Conservation (phyloP, 202 grass and related monocot species). For the Carex sylvatica region DNA sequence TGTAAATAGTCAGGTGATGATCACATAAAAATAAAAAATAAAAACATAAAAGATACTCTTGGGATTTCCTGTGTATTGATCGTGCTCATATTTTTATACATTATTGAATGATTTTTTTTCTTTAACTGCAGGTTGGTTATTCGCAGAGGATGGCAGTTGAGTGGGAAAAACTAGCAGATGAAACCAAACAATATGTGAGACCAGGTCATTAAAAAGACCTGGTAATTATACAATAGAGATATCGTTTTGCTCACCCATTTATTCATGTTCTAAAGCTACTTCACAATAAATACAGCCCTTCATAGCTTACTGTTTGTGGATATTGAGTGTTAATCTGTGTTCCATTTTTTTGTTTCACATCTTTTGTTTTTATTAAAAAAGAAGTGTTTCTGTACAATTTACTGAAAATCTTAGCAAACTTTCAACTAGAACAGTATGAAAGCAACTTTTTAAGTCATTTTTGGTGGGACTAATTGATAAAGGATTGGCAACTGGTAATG, state of each 20-base stretch:
- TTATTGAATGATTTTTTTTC: neutral
- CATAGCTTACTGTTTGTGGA: conserved; percentile 19
- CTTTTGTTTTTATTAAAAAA: neutral
- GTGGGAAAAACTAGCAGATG: conserved; percentile 80
- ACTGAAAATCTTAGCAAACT: conserved; percentile 4
- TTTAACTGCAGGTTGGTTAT: conserved; percentile 46
- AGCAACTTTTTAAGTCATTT: neutral
- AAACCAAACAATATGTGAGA: conserved; percentile 52
- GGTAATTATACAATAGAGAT: conserved; percentile 21
- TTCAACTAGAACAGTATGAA: neutral
- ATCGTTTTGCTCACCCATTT: neutral
- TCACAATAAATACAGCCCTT: conserved; percentile 25
- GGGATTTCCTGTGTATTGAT: conserved; percentile 9
- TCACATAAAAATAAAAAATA: conserved; percentile 2
- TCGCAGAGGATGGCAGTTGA: conserved; percentile 61
- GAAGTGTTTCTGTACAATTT: neutral
- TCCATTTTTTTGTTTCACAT: neutral
- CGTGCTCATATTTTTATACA: conserved; percentile 5
- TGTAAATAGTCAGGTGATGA: conserved; percentile 76
- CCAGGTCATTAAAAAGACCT: conserved; percentile 1
- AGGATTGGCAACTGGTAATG: neutral
- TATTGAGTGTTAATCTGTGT: conserved; percentile 21
- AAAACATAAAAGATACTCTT: neutral
- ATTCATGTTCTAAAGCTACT: conserved; percentile 24
- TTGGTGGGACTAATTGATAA: neutral